phyloP scores from a whole-genome alignment of 2,329 filamentous ascomycete genomes.

The Penicillium sp. region DNA sequence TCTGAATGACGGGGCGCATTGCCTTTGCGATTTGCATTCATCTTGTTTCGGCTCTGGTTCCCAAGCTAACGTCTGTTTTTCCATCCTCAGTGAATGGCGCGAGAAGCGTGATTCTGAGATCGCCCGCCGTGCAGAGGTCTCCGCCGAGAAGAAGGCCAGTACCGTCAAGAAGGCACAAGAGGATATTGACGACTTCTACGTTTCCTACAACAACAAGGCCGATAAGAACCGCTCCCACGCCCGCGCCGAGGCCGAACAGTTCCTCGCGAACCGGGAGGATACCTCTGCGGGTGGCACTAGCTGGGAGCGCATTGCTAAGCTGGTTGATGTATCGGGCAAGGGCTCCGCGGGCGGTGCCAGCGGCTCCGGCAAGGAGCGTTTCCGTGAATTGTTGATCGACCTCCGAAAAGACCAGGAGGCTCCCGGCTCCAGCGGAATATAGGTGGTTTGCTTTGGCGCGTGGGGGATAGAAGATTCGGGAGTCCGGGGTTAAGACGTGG shows the following conservation, averaged over 20 bases:
- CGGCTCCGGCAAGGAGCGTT: slow-evolving; percentile 92
- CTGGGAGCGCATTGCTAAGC: slow-evolving; percentile 97
- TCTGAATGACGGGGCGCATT: slow-evolving; percentile 6
- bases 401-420: slow-evolving; percentile 90
- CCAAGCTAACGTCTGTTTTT: slow-evolving; percentile 8
- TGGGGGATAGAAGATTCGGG: slow-evolving; percentile 4
- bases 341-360: slow-evolving; percentile 79
- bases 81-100: slow-evolving; percentile 68
- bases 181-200: slow-evolving; percentile 98
- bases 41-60: neutral
- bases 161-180: slow-evolving; percentile 86
- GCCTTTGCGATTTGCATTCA: neutral
- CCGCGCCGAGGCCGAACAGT: slow-evolving; percentile 87
- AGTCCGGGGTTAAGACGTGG: slow-evolving; percentile 2
- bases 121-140: slow-evolving; percentile 79
- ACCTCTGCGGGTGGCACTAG: slow-evolving; percentile 92
- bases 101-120: slow-evolving; percentile 81
- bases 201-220: slow-evolving; percentile 98
- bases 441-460: slow-evolving; percentile 11
- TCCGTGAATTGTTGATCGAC: slow-evolving; percentile 83
- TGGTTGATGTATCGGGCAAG: slow-evolving; percentile 97
- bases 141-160: slow-evolving; percentile 75
- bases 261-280: slow-evolving; percentile 83
- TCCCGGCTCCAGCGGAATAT: slow-evolving; percentile 55
- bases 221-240: slow-evolving; percentile 90